Base-by-base conservation (phyloP, 129 eudicot genomes). In the Flaveria linearis region DNA sequence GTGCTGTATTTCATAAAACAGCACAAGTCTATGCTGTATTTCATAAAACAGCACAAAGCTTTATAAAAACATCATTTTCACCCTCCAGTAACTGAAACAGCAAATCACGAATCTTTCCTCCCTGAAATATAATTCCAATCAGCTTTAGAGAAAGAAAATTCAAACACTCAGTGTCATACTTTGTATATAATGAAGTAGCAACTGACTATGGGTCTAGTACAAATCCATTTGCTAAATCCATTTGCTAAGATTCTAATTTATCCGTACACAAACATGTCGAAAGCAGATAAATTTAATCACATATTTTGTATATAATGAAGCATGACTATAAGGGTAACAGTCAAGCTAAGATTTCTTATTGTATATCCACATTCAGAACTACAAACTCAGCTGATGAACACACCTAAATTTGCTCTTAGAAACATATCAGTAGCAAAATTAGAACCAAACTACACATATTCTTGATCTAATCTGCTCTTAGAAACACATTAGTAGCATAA, bases 81-180 rank as follows among this genome's bases (percentile, higher is more conserved):
- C 69, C 84, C 86, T 94, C 98, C 53, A 94, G 97, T 84, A 91
- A 66, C 73, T 94, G 91, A 79, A 94, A 91, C 68, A 94, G 93
- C 74, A 87, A 42, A 84, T 94, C 96, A 26, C 98, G 97, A 62
- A 94, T 85, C 78, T 87, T 94, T 62, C 98, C 98, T 45, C 98
- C 98, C 97, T 94, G 76, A 72, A 87, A 68, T 60, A 25, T 20
- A 60, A 53, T 33, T 3, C 63, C 64, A 14, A 36, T 47, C 78
- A 68, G 61, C 43, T 63, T 30, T 28, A 63, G 22, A 30, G 12
- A 63, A 28, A 13, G 9, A 20, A 20, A 26, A 28, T 28, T 41
- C 3, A 7, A 62, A 4, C n/a, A 63, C 69, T 15, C 0, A 30
- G 46, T 25, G 11, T 25, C 26, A 25, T 58, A 58, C 16, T 2